Evolutionary conservation across 495 filamentous ascomycete genomes (phyloP).

Genomic region (Hypoxylon fuscum): DNA sequence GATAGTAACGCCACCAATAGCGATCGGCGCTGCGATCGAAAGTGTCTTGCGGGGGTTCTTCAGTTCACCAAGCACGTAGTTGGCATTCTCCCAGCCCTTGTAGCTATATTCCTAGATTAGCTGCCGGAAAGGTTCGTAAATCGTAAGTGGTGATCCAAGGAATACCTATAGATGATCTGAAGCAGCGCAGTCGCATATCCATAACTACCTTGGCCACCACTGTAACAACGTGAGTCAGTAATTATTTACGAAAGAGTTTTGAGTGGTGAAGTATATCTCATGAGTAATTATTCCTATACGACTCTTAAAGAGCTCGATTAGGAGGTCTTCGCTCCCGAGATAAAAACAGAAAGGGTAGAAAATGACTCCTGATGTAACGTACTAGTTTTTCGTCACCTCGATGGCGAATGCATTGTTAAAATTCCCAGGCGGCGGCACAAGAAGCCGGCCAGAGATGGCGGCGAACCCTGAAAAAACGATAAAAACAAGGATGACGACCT

Average conservation of each 20-base stretch:
- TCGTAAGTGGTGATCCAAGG: too few species aligned
- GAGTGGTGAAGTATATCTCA: too few species aligned
- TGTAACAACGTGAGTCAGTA: too few species aligned
- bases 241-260: too few species aligned
- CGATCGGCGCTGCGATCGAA: constrained; percentile 69
- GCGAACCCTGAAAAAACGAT: constrained; percentile 73
- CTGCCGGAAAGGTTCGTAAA: too few species aligned
- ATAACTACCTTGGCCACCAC: constrained; percentile 66
- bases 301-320: too few species aligned
- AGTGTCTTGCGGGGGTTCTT: constrained; percentile 70
- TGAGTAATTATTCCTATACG: too few species aligned
- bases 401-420: constrained; percentile 71
- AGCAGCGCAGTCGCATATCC: constrained; percentile 70
- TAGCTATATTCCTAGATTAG: too few species aligned
- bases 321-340: too few species aligned
- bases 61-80: constrained; percentile 68
- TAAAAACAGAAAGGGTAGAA: too few species aligned
- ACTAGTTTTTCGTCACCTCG: constrained; percentile 47
- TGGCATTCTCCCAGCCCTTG: constrained; percentile 72
- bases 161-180: constrained; percentile 74
- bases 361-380: too few species aligned
- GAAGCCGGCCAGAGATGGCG: constrained; percentile 64
- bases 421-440: constrained; percentile 67
- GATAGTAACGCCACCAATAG: constrained; percentile 66
- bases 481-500: constrained; percentile 71